Conservation (phyloP, 768 basidiomycete species). For the Leccinum arenicola region DNA sequence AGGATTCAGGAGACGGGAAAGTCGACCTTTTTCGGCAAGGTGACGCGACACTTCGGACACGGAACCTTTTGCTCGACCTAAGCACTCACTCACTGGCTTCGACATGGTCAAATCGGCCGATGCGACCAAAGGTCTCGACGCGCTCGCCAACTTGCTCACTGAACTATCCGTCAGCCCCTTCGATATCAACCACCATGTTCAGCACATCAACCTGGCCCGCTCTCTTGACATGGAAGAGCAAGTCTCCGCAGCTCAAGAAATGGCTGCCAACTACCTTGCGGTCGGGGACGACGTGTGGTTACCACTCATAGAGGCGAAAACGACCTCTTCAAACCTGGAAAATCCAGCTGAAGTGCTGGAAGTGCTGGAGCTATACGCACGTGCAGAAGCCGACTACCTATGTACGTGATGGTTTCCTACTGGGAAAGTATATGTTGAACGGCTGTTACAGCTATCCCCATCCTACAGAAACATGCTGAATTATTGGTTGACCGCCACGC, state of each 20-base stretch:
- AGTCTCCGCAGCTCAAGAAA: constrained; percentile 58
- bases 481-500: constrained; percentile 47
- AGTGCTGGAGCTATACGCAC: constrained; percentile 57
- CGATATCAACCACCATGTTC: constrained; percentile 59
- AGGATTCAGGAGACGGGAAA: background rate
- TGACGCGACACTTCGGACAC: background rate
- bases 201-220: constrained; percentile 63
- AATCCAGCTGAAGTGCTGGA: constrained; percentile 50
- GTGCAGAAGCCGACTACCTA: constrained; percentile 74
- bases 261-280: constrained; percentile 60
- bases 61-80: background rate
- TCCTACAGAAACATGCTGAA: constrained; percentile 66
- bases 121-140: constrained; percentile 51
- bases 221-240: constrained; percentile 59
- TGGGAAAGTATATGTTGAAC: constrained; percentile 16
- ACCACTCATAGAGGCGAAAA: constrained; percentile 59
- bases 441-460: constrained; percentile 60
- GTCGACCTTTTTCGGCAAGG: constrained; percentile 10
- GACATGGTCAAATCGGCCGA: constrained; percentile 49
- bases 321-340: constrained; percentile 48
- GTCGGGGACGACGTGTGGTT: constrained; percentile 73
- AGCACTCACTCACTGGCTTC: background rate
- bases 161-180: constrained; percentile 57
- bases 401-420: constrained; percentile 50
- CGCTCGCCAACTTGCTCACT: constrained; percentile 57